These are phyloP conservation scores for Zopfochytrium polystomum DNA, from an alignment of 371 early-diverging fungal species.

Conservation along the genomic window DNA sequence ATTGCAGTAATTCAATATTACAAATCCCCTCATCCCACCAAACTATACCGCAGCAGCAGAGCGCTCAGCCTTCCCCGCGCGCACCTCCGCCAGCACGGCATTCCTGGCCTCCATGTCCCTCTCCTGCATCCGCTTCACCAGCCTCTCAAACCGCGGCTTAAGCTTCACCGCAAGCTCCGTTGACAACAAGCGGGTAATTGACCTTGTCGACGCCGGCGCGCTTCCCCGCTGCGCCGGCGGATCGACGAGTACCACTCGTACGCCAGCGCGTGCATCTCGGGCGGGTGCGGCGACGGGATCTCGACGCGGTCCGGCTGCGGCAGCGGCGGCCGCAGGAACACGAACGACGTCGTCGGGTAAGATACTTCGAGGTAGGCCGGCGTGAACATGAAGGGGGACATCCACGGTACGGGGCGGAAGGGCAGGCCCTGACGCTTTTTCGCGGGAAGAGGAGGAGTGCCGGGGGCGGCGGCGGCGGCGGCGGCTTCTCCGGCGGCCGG, in stretches of 20 bases:
- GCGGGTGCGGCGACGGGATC: conserved; percentile 91
- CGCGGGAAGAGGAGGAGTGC: conserved; percentile 19
- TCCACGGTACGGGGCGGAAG: conserved; percentile 75
- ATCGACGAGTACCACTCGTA: conserved; percentile 82
- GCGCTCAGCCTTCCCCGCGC: too few species aligned
- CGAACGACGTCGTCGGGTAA: conserved; percentile 85
- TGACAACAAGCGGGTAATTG: conserved; percentile 35
- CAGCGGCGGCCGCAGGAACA: conserved; percentile 84
- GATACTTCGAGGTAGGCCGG: conserved; percentile 96
- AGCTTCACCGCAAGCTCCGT: conserved; percentile 34
- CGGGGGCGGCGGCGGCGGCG: conserved; percentile 13
- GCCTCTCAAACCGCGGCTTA: conserved; percentile 47
- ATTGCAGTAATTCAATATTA: too few species aligned
- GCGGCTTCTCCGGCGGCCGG: neutral
- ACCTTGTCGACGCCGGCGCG: conserved; percentile 16
- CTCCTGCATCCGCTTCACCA: conserved; percentile 34
- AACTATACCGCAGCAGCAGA: too few species aligned
- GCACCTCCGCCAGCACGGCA: conserved; percentile 8
- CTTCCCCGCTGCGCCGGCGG: conserved; percentile 26
- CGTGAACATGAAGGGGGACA: conserved; percentile 93
- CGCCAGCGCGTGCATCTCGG: conserved; percentile 83
- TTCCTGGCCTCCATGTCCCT: conserved; percentile 11
- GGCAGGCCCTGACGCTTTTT: conserved; percentile 33
- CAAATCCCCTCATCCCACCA: too few species aligned
- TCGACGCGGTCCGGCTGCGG: conserved; percentile 83